These are phyloP conservation scores for Pseudocercospora musae DNA, from an alignment of 2,329 filamentous ascomycete species.

Conservation along the genomic window DNA sequence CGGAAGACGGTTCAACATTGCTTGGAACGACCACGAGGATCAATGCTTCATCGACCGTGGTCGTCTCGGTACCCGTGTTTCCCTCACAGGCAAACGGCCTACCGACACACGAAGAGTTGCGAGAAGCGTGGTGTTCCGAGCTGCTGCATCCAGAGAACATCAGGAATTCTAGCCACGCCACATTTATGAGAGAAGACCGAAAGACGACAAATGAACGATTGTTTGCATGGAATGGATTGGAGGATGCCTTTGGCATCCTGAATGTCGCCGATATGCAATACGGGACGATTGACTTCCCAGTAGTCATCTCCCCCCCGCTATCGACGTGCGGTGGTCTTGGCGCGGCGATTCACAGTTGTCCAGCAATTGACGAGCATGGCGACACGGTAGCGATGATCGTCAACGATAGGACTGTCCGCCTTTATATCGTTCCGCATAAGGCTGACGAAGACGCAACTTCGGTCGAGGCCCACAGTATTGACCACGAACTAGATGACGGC, in stretches of 20 bases:
- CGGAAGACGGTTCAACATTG: conserved; percentile 37
- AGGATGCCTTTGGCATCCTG: conserved; percentile 38
- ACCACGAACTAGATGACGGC: conserved; percentile 39
- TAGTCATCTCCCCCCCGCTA: conserved; percentile 37
- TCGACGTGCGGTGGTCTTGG: conserved; percentile 38
- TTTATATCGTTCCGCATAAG: conserved; percentile 36
- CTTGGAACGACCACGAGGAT: conserved; percentile 38
- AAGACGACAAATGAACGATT: conserved; percentile 33
- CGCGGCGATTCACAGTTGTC: conserved; percentile 37
- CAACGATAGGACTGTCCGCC: conserved; percentile 37
- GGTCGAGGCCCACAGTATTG: conserved; percentile 38
- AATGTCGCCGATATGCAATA: conserved; percentile 36
- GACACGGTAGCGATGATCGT: conserved; percentile 39
- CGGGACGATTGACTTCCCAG: conserved; percentile 37
- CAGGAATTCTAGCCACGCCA: conserved; percentile 38
- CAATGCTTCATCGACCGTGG: conserved; percentile 36
- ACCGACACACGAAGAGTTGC: conserved; percentile 36
- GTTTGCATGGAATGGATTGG: conserved; percentile 38
- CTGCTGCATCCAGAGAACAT: conserved; percentile 39
- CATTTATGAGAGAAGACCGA: conserved; percentile 35
- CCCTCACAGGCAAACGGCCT: conserved; percentile 29
- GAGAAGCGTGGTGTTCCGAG: conserved; percentile 39
- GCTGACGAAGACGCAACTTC: conserved; percentile 28
- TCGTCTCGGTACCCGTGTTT: conserved; percentile 37
- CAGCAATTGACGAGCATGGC: conserved; percentile 37